phyloP scores from a whole-genome alignment of 1,284 basidiomycete species.

The Leucocoprinus gongylophorus region DNA sequence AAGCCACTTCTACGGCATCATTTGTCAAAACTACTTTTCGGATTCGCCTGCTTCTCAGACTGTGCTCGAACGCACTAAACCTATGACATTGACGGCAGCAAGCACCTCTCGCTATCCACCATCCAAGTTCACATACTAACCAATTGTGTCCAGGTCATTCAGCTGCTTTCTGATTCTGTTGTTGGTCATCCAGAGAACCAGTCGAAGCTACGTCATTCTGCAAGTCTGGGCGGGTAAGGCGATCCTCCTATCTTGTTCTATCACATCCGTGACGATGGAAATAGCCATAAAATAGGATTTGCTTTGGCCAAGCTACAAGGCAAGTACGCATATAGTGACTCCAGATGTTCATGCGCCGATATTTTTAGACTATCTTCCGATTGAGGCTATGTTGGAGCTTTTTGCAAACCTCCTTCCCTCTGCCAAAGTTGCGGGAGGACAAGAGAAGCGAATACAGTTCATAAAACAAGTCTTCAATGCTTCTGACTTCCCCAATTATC shows the following conservation, averaged over 20 bases:
- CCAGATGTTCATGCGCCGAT: neutral
- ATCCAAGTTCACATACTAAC: neutral
- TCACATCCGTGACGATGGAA: neutral
- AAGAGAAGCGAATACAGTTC: constrained; percentile 37
- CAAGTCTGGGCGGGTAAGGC: constrained; percentile 22
- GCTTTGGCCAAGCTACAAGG: constrained; percentile 18
- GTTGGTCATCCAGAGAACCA: constrained; percentile 19
- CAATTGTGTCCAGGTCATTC: constrained; percentile 18
- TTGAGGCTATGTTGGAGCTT: constrained; percentile 51
- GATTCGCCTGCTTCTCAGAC: neutral
- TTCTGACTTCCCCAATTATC: constrained; percentile 26
- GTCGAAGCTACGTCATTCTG: constrained; percentile 18
- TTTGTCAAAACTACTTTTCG: constrained; percentile 19
- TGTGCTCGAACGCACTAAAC: neutral
- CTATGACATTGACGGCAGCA: constrained; percentile 11
- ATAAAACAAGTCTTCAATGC: constrained; percentile 44
- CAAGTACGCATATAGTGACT: constrained; percentile 10
- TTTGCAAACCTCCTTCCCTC: constrained; percentile 49
- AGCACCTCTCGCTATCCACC: neutral
- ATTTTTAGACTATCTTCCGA: constrained; percentile 43
- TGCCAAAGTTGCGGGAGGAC: constrained; percentile 25
- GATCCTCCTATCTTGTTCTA: neutral
- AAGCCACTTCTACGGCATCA: constrained; percentile 17
- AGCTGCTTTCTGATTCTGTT: constrained; percentile 24
- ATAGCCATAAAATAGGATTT: constrained; percentile 20